These are phyloP conservation scores for Pseudonitzschia multiseries DNA, from an alignment of 108 stramenopile genomes.

Conservation along the genomic window DNA sequence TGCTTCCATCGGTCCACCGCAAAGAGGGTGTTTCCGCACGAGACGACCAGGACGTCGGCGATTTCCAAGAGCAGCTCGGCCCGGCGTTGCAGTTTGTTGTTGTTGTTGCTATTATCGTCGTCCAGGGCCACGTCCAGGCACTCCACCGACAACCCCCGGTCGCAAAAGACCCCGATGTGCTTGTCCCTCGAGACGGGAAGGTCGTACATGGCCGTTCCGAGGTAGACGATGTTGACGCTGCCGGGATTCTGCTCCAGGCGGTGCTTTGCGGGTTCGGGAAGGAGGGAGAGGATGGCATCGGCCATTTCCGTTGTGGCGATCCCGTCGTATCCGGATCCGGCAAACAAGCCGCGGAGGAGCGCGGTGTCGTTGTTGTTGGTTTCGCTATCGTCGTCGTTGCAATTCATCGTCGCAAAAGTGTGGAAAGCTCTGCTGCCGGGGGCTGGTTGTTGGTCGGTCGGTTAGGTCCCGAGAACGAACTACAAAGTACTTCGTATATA, in stretches of 20 bases:
- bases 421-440: too few relatives aligned
- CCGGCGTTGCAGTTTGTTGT: slow-evolving; percentile 29
- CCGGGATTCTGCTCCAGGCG: not conserved
- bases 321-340: slow-evolving; percentile 54
- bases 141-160: not conserved
- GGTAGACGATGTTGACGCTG: slow-evolving; percentile 41
- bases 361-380: too few relatives aligned
- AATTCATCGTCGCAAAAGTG: too few relatives aligned
- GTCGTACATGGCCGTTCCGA: slow-evolving; percentile 78
- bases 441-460: too few relatives aligned
- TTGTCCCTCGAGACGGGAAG: not conserved
- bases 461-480: too few relatives aligned
- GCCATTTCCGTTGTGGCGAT: slow-evolving; percentile 45
- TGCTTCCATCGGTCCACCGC: slow-evolving; percentile 78
- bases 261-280: not conserved
- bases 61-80: slow-evolving; percentile 33
- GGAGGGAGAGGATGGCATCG: slow-evolving; percentile 41
- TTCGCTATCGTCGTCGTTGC: too few relatives aligned
- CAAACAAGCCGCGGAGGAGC: slow-evolving; percentile 45
- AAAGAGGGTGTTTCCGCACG: slow-evolving; percentile 85
- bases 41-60: slow-evolving; percentile 67
- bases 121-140: slow-evolving; percentile 6
- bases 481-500: too few relatives aligned
- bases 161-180: slow-evolving; percentile 14
- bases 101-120: not conserved